Conservation (phyloP, 495 filamentous ascomycete species). For the Articulospora tetracladia region DNA sequence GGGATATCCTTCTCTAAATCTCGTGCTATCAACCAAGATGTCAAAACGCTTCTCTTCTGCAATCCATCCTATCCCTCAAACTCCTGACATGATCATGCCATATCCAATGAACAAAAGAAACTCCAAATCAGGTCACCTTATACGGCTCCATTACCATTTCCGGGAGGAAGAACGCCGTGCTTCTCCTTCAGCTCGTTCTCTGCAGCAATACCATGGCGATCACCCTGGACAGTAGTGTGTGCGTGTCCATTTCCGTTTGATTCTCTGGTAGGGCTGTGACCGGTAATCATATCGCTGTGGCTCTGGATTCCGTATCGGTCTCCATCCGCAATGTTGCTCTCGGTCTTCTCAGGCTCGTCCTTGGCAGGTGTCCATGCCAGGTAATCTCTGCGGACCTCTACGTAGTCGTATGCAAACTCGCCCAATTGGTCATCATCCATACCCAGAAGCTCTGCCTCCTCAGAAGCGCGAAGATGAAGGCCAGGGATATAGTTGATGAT, state of each 20-base stretch:
- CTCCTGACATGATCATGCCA: background rate
- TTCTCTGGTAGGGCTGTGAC: slow-evolving; percentile 9
- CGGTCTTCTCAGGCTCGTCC: slow-evolving; percentile 55
- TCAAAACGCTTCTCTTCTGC: background rate
- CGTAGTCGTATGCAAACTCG: slow-evolving; percentile 99
- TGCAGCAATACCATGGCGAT: slow-evolving; percentile 39
- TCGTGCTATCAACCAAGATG: background rate
- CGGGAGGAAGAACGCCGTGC: background rate
- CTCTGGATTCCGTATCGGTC: slow-evolving; percentile 79
- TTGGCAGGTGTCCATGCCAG: slow-evolving; percentile 94
- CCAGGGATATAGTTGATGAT: slow-evolving; percentile 84
- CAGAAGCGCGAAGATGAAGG: slow-evolving; percentile 83
- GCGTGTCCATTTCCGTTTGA: slow-evolving; percentile 1
- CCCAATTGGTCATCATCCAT: slow-evolving; percentile 99
- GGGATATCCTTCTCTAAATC: background rate
- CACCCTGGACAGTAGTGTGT: slow-evolving; percentile 25
- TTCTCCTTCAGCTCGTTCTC: slow-evolving; percentile 31
- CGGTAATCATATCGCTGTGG: slow-evolving; percentile 69
- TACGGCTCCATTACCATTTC: background rate
- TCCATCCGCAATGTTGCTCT: slow-evolving; percentile 59
- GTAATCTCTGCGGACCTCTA: slow-evolving; percentile 96
- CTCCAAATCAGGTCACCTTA: background rate
- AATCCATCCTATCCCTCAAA: background rate
- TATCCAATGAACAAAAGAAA: background rate
- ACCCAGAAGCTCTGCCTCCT: slow-evolving; percentile 95